Evolutionary conservation across 192 early-diverging fungal genomes (phyloP).

Genomic region (Gamsiella multidivaricata): DNA sequence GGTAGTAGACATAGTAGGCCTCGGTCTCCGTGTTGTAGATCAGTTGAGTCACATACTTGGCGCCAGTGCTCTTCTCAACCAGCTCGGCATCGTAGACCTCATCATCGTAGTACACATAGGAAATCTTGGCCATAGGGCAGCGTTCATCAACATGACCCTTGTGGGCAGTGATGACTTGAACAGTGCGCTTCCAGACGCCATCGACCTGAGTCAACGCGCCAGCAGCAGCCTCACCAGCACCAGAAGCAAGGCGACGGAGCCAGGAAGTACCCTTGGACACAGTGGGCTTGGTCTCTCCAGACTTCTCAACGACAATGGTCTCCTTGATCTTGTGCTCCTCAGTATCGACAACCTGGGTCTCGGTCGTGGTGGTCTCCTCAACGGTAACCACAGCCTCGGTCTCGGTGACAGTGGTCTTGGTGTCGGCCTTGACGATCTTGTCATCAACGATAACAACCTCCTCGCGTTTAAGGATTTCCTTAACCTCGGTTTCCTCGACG

Average conservation of each 20-base stretch:
- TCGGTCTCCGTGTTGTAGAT: conserved; percentile 3
- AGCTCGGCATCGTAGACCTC: conserved; percentile 25
- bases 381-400: background rate
- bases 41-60: conserved; percentile 15
- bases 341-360: too few species aligned
- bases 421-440: background rate
- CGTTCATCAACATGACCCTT: conserved; percentile 19
- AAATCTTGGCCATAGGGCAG: conserved; percentile 22
- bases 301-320: conserved; percentile 1
- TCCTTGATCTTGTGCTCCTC: too few species aligned
- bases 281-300: conserved; percentile 5
- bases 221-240: conserved; percentile 12
- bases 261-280: conserved; percentile 34
- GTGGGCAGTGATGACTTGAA: conserved; percentile 23
- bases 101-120: conserved; percentile 27
- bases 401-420: background rate
- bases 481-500: conserved; percentile 12
- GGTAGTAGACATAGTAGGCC: conserved; percentile 15
- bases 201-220: conserved; percentile 9
- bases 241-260: conserved; percentile 14
- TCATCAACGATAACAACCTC: background rate
- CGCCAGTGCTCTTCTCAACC: conserved; percentile 20
- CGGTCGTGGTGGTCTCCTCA: conserved; percentile 11
- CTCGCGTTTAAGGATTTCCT: conserved; percentile 5
- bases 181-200: conserved; percentile 30